Base-by-base conservation (phyloP, 805 yeast genomes). In the Ogataea nakhonphanomensis region DNA sequence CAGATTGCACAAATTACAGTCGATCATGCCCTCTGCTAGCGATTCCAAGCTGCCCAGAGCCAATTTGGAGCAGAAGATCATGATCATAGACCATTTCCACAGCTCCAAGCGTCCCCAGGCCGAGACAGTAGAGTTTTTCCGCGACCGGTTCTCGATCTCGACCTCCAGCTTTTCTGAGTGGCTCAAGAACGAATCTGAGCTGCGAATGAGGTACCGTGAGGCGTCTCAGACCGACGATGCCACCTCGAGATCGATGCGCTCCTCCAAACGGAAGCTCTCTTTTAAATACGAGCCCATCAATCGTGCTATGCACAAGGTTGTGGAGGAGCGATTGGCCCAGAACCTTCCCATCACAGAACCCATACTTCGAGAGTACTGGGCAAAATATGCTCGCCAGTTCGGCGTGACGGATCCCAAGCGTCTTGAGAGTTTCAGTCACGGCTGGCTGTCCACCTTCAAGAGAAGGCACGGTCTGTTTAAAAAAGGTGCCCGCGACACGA, bases 371-470 rank as follows among this genome's bases (percentile, higher is more conserved):
- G 77, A 73, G 35, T 71, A 74, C 51, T 78, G 84, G 84, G 62
- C 70, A 10, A 59, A 67, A 23, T 74, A 66, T 50, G 83, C 81
- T 2, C 71, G 71, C 41, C 66, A 70, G 50, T 74, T 57, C 52
- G 83, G 82, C 8, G 81, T 78, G 2, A 74, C 71, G 7, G 80
- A 78, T 49, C 81, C 83, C 3, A 78, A 78, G 53, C 60, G 84
- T 39, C 55, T 73, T 40, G 69, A 66, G 21, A 66, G 71, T 11
- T 78, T 76, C 46, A 72, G 79, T 48, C 82, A 78, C 54, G 84
- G 84, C 7, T 78, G 84, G 84, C 58, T 78, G 30, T 64, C 75
- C 9, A 80, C 74, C 50, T 78, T 78, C 58, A 78, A 78, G 55
- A 77, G 74, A 48, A 59, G 82, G 35, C 81, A 78, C 50, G 79